phyloP scores from a whole-genome alignment of 179 eudicot species.

The Spergularia azorica region DNA sequence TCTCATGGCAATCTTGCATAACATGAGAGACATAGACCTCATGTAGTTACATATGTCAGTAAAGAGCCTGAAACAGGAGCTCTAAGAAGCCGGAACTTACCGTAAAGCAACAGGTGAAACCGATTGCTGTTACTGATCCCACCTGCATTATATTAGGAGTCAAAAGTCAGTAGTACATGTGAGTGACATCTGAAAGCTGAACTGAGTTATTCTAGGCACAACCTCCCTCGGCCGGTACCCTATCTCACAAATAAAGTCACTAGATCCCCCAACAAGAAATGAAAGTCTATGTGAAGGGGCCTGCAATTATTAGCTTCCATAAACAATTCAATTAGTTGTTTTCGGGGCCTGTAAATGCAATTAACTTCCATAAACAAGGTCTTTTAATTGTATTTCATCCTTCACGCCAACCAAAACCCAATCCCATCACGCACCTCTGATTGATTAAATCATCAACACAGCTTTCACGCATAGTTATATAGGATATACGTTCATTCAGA shows the following conservation, averaged over 20 bases:
- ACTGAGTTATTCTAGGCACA: no score
- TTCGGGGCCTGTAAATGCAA: background rate
- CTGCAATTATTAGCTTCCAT: background rate
- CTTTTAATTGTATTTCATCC: no score
- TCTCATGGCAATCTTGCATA: background rate
- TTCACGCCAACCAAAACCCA: no score
- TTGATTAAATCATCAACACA: background rate
- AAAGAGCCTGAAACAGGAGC: background rate
- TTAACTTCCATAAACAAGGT: no score
- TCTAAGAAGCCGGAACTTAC: constrained; percentile 40
- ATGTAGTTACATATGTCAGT: background rate
- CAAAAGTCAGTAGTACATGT: constrained; percentile 13
- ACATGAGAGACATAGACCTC: background rate
- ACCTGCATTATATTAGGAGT: constrained; percentile 48
- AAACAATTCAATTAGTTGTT: background rate
- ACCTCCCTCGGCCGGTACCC: background rate
- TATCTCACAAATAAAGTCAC: no score
- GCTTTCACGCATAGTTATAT: background rate
- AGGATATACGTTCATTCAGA: background rate
- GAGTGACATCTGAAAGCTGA: no score
- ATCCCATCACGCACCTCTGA: background rate
- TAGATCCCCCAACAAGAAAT: no score
- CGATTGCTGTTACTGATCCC: constrained; percentile 83
- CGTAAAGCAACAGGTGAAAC: constrained; percentile 84
- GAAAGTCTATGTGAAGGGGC: no score